Percentiles rank a stretch among this genome's conserved stretches.
phyloP scores from a whole-genome alignment of 2,329 filamentous ascomycete species.

The Aspergillus eucalypticola region DNA sequence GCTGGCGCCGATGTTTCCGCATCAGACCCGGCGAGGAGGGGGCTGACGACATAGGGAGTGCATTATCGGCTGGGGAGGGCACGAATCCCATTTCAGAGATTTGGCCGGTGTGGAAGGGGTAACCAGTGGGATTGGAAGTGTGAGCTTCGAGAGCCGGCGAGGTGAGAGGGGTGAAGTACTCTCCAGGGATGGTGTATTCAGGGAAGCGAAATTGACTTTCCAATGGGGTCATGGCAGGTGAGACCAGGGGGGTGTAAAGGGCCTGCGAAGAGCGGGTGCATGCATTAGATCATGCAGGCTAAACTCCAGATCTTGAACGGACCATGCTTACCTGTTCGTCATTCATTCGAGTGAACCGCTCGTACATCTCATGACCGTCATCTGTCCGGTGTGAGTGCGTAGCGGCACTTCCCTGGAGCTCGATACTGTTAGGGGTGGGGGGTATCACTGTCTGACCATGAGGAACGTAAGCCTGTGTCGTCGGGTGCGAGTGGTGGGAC shows the following conservation, averaged over 20 bases:
- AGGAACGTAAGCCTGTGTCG: conserved; percentile 31
- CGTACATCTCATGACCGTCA: conserved; percentile 45
- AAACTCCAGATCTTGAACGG: not conserved
- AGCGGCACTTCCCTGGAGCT: conserved; percentile 47
- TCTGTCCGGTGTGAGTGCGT: conserved; percentile 45
- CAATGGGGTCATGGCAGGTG: conserved; percentile 53
- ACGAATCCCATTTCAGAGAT: conserved; percentile 44
- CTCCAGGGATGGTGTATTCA: conserved; percentile 50
- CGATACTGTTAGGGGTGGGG: conserved; percentile 52
- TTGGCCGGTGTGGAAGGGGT: conserved; percentile 37
- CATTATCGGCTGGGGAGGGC: conserved; percentile 45
- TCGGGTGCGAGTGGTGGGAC: conserved; percentile 21
- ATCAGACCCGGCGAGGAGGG: conserved; percentile 36
- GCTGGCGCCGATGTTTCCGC: conserved; percentile 43
- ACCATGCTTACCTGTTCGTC: conserved; percentile 44
- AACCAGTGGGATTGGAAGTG: conserved; percentile 37
- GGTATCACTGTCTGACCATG: conserved; percentile 43
- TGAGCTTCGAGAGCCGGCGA: conserved; percentile 54
- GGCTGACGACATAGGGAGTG: conserved; percentile 33
- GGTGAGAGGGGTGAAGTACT: conserved; percentile 53
- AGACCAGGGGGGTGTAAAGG: conserved; percentile 52
- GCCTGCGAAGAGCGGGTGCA: conserved; percentile 33
- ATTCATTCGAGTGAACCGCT: conserved; percentile 44
- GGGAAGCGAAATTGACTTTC: conserved; percentile 50
- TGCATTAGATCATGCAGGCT: conserved; percentile 20